Evolutionary conservation across 371 early-diverging fungal genomes (phyloP).

Genomic region (Mucor sp.): DNA sequence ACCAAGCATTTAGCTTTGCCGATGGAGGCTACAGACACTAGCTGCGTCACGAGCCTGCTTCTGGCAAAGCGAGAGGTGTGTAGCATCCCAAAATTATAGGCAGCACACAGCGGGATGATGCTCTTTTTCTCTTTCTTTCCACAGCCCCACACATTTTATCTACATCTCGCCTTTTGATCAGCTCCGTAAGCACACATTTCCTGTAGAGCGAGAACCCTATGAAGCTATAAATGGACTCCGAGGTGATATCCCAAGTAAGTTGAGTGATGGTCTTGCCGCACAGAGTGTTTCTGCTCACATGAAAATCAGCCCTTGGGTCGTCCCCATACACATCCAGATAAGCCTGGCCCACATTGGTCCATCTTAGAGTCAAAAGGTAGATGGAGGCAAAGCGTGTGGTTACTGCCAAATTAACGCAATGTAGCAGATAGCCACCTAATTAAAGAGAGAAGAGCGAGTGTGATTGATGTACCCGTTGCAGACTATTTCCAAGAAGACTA

Average conservation of each 20-base stretch:
- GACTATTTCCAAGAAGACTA: conserved; percentile 4
- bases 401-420: not conserved
- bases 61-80: not conserved
- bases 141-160: not conserved
- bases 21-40: not conserved
- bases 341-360: not conserved
- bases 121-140: conserved; percentile 16
- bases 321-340: conserved; percentile 3
- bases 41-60: conserved; percentile 4
- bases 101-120: not conserved
- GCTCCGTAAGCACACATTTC: not conserved
- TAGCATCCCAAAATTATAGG: not conserved
- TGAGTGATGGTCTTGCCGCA: not conserved
- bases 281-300: not conserved
- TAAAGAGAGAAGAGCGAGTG: conserved; percentile 15
- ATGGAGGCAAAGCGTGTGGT: not conserved
- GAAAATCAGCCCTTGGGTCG: conserved; percentile 16
- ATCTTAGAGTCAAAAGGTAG: conserved; percentile 4
- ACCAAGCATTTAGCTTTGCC: not conserved
- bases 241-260: conserved; percentile 34
- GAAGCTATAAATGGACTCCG: conserved; percentile 47
- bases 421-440: not conserved
- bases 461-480: not conserved
- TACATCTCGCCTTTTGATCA: not conserved
- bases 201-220: conserved; percentile 16